Conservation (phyloP, 2,329 filamentous ascomycete species). For the Aspergillus novoparasiticus region DNA sequence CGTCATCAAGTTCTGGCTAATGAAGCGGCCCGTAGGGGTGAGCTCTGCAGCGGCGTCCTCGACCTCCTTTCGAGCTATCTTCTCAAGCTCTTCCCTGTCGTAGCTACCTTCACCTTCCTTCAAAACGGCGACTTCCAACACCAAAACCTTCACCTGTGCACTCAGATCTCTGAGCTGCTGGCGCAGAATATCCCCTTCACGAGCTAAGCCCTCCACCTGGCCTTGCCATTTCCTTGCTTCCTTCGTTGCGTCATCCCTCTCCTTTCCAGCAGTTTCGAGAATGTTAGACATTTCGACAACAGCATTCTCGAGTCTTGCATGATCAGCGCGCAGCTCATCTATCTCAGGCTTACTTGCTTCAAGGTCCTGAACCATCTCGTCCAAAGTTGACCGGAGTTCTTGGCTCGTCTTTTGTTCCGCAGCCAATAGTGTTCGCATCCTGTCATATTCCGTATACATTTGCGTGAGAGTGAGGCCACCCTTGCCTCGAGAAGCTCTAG, state of each 20-base stretch:
- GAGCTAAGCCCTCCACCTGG: conserved; percentile 63
- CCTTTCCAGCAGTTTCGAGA: conserved; percentile 77
- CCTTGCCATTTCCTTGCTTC: conserved; percentile 76
- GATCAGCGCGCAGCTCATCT: conserved; percentile 79
- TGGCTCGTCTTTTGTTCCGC: conserved; percentile 74
- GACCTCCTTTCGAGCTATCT: conserved; percentile 74
- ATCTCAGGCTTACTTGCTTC: conserved; percentile 87
- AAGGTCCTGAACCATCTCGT: conserved; percentile 81
- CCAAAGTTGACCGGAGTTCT: conserved; percentile 73
- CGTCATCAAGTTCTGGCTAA: conserved; percentile 83
- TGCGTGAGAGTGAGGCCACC: conserved; percentile 63
- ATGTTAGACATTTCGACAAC: conserved; percentile 82
- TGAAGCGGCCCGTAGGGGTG: conserved; percentile 83
- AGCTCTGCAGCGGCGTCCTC: conserved; percentile 72
- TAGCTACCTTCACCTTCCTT: conserved; percentile 78
- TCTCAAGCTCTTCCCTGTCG: conserved; percentile 74
- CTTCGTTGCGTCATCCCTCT: conserved; percentile 77
- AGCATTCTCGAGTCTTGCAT: conserved; percentile 76
- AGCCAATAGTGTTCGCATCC: conserved; percentile 68
- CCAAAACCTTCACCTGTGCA: conserved; percentile 84
- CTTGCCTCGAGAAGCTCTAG: conserved; percentile 56
- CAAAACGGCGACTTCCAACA: conserved; percentile 77
- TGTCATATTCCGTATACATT: conserved; percentile 64
- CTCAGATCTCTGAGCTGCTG: conserved; percentile 88
- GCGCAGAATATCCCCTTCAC: conserved; percentile 76